Evolutionary conservation across 345 rosid species (phyloP).

Genomic region (Gossypium arboreum): DNA sequence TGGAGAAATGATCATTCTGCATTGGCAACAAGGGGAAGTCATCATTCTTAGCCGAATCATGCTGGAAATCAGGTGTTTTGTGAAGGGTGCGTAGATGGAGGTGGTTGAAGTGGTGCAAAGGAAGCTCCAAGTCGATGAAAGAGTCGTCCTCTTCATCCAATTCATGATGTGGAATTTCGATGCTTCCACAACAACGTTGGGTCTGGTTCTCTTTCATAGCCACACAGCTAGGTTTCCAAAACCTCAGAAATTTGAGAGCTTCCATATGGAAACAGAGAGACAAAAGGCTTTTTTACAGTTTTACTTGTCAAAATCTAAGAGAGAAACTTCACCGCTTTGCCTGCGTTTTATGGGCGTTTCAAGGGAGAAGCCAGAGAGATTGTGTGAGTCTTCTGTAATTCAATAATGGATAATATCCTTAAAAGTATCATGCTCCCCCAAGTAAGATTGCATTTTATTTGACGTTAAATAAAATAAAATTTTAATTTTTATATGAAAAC

Average conservation of each 20-base stretch:
- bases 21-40: slow-evolving; percentile 29
- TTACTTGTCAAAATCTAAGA: neutral
- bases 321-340: neutral
- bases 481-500: no score
- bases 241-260: slow-evolving; percentile 56
- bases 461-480: no score
- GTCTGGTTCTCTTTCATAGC: slow-evolving; percentile 20
- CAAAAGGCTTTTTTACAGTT: neutral
- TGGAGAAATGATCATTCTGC: slow-evolving; percentile 34
- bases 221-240: slow-evolving; percentile 41
- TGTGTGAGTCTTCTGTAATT: no score
- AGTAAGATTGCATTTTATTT: no score
- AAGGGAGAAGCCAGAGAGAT: no score
- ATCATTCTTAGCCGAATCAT: slow-evolving; percentile 18
- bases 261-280: slow-evolving; percentile 39
- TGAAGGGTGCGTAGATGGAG: neutral
- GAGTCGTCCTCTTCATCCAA: slow-evolving; percentile 77
- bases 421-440: no score
- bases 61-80: slow-evolving; percentile 17
- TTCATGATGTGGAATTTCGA: slow-evolving; percentile 25
- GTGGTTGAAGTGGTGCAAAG: slow-evolving; percentile 41
- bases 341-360: no score
- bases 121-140: slow-evolving; percentile 78
- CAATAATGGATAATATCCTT: no score
- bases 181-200: slow-evolving; percentile 12